Evolutionary conservation across 2,329 filamentous ascomycete species (phyloP).

Genomic region (Fusarium pseudoanthophilum): DNA sequence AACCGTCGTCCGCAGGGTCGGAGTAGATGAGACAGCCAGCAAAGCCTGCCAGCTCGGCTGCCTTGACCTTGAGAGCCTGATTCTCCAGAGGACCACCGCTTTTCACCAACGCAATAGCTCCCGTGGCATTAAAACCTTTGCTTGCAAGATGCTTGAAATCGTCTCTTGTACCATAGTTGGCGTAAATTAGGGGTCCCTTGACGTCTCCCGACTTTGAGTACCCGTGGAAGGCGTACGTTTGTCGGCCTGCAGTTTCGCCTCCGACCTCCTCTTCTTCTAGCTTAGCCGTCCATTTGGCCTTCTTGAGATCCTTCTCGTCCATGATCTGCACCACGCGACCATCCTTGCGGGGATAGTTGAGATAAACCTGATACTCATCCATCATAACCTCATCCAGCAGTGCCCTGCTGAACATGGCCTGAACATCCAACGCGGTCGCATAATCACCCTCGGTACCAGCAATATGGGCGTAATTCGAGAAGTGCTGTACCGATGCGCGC

Average conservation of each 20-base stretch:
- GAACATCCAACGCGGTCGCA: constrained; percentile 84
- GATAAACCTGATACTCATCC: constrained; percentile 86
- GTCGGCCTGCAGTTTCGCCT: constrained; percentile 68
- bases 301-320: constrained; percentile 65
- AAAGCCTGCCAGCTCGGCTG: constrained; percentile 87
- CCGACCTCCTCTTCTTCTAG: constrained; percentile 82
- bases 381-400: constrained; percentile 79
- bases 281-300: constrained; percentile 78
- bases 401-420: constrained; percentile 77
- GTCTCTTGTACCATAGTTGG: constrained; percentile 86
- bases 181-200: constrained; percentile 87
- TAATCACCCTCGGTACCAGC: constrained; percentile 95
- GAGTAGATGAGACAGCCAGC: constrained; percentile 92
- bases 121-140: constrained; percentile 77
- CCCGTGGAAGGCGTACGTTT: constrained; percentile 86
- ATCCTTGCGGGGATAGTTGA: constrained; percentile 86
- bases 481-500: constrained; percentile 77
- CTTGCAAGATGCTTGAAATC: constrained; percentile 82
- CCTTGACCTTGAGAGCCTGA: constrained; percentile 84
- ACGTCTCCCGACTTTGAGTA: constrained; percentile 89
- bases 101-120: constrained; percentile 85
- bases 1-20: constrained; percentile 87
- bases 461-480: constrained; percentile 87
- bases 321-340: constrained; percentile 86
- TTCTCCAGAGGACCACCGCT: constrained; percentile 81